These are phyloP conservation scores for Fereydounia khargensis DNA, from an alignment of 1,284 basidiomycete species.

Conservation along the genomic window DNA sequence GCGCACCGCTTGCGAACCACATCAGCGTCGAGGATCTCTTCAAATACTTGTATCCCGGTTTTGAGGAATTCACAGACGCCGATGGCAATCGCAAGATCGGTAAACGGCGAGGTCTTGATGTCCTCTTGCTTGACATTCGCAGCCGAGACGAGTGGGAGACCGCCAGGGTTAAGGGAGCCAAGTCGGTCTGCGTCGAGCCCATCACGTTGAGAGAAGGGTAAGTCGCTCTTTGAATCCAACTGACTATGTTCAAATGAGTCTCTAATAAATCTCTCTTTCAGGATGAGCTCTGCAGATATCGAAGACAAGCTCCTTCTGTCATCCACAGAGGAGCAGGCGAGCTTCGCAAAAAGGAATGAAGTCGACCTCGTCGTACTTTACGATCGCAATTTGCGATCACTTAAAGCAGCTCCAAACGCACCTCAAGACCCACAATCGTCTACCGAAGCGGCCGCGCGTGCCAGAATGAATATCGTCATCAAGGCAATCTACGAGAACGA, in stretches of 20 bases:
- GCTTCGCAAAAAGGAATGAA: conserved; percentile 77
- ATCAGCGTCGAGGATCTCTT: conserved; percentile 51
- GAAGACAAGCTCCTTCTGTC: conserved; percentile 75
- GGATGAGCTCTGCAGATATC: conserved; percentile 69
- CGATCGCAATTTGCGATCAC: conserved; percentile 63
- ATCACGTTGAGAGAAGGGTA: conserved; percentile 30
- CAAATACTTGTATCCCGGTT: conserved; percentile 47
- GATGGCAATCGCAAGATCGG: conserved; percentile 34
- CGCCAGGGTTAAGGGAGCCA: conserved; percentile 70
- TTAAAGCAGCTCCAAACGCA: conserved; percentile 6
- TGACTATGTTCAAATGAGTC: not conserved
- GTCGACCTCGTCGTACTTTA: conserved; percentile 89
- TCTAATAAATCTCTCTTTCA: not conserved
- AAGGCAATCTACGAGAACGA: conserved; percentile 46
- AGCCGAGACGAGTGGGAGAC: conserved; percentile 72
- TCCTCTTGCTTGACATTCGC: conserved; percentile 80
- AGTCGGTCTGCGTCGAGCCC: conserved; percentile 76
- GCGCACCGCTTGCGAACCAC: conserved; percentile 31
- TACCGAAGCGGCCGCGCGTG: conserved; percentile 18
- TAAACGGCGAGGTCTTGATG: conserved; percentile 28
- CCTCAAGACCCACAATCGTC: conserved; percentile 11
- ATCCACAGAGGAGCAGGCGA: conserved; percentile 68
- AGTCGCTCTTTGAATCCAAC: no score
- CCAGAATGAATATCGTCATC: conserved; percentile 28
- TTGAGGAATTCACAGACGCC: conserved; percentile 38